Base-by-base conservation (phyloP, 768 basidiomycete species). In the Mycena galopus region DNA sequence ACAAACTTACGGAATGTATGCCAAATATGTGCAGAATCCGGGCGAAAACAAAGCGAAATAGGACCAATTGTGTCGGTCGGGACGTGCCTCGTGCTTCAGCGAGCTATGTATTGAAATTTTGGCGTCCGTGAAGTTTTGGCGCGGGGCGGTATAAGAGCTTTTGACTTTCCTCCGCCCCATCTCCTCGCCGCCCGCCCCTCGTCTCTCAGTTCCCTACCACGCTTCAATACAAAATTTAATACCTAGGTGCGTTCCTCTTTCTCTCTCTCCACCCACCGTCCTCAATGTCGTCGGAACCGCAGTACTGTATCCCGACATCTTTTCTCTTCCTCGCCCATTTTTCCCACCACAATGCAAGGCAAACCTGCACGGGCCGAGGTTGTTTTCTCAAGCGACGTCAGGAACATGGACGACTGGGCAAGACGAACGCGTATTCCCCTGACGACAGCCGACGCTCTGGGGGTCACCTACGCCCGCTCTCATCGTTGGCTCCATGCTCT, bases 401-500 rank as follows among this genome's bases (percentile, higher is more conserved):
- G 86, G 68, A 91, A 92, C 80, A 93, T 96, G 91, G 93, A 94
- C 82, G 91, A 87, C 70, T 96, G 94, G 94, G 92, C 94, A 0
- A 86, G 84, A 66, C 90, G 94, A 69, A 94, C 94, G 0, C 87
- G 90, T 79, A 94, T 96, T 60, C 93, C 93, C 51, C 86, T 96
- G 72, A 94, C 93, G 75, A 94, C 92, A 64, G 94, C 93, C 61
- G 94, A 95, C 75, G 93, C 93, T 33, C 84, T 96, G 65, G 93
- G 93, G 23, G 89, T 90, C 16, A 92, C 91, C 63, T 96, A 96
- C 81, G 92, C 94, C 59, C 90, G 92, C 44, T 92, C 94, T 29
- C 94, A 94, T 77, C 90, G 91, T 67, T 93, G 92, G 93, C 82
- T 96, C 37, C 85, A 90, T 64, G 81, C 86, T 47, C 87, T 95